These are phyloP conservation scores for Physcomitrellopsis africana DNA, from an alignment of 225 moss, liverwort and hornwort genomes.

Conservation along the genomic window DNA sequence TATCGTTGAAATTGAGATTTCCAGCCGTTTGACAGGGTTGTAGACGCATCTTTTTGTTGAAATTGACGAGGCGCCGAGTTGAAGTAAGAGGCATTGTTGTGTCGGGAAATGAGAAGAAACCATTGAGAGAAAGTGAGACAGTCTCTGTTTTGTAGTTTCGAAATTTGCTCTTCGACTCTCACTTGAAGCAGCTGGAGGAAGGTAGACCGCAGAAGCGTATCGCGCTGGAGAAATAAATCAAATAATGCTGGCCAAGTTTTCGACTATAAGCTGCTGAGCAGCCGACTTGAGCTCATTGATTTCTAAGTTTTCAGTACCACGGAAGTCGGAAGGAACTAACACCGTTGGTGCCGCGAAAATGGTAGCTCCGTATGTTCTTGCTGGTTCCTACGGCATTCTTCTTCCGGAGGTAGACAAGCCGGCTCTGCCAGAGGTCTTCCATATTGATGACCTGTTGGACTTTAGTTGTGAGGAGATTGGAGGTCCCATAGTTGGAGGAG, in stretches of 20 bases:
- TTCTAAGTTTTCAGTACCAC: constrained; percentile 1
- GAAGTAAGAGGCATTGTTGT: background rate
- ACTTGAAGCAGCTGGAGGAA: background rate
- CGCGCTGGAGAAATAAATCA: background rate
- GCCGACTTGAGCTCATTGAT: background rate
- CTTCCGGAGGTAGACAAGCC: constrained; percentile 34
- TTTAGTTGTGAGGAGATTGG: constrained; percentile 90
- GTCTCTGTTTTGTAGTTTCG: background rate
- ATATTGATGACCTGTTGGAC: constrained; percentile 83
- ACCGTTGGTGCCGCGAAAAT: background rate
- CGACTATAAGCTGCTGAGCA: constrained; percentile 18
- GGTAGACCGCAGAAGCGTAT: background rate
- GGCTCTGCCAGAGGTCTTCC: constrained; percentile 52
- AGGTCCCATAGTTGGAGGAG: constrained; percentile 71
- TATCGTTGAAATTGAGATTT: constrained; percentile 1
- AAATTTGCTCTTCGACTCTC: constrained; percentile 7
- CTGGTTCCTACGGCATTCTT: constrained; percentile 9
- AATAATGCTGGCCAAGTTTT: constrained; percentile 23
- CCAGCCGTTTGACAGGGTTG: background rate
- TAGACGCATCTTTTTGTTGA: background rate
- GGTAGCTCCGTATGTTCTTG: constrained; percentile 19
- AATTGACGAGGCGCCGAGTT: constrained; percentile 12
- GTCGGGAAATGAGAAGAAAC: constrained; percentile 20
- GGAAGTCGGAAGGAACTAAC: constrained; percentile 1
- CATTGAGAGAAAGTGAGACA: background rate